A percentile compares a stretch with the other conserved stretches of the same genome.
Conservation (phyloP, 257 asterid genomes). For the Paulownia fortunei region DNA sequence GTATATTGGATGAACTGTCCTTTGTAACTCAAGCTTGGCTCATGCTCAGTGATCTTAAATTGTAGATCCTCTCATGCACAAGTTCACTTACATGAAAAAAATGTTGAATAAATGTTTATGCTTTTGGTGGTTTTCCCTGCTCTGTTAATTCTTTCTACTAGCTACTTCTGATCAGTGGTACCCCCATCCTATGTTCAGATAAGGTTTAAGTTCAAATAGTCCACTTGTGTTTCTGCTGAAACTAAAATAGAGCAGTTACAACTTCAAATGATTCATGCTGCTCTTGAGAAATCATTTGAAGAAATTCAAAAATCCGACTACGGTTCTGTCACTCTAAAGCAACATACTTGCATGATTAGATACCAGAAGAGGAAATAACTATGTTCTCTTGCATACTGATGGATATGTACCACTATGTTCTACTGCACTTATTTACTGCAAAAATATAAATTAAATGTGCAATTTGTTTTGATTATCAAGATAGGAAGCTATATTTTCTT, state of each 20-base stretch:
- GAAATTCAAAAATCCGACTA: neutral
- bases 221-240: slow-evolving; percentile 5
- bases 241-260: slow-evolving; percentile 16
- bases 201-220: neutral
- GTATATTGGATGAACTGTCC: neutral
- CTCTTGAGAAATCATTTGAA: neutral
- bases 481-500: slow-evolving; percentile 7
- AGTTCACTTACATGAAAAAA: neutral
- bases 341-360: slow-evolving; percentile 9
- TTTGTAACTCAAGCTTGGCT: neutral
- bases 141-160: neutral
- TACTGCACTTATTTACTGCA: slow-evolving; percentile 15
- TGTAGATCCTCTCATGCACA: neutral
- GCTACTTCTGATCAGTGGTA: neutral
- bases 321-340: slow-evolving; percentile 7
- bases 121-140: slow-evolving; percentile 12
- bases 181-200: neutral
- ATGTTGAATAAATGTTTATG: neutral
- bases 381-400: slow-evolving; percentile 20
- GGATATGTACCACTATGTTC: neutral
- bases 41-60: neutral
- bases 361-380: slow-evolving; percentile 4
- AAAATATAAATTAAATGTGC: neutral
- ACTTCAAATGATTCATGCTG: neutral
- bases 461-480: neutral